These are phyloP conservation scores for Avena eriantha DNA, from an alignment of 176 grass and related monocot species.

Conservation along the genomic window DNA sequence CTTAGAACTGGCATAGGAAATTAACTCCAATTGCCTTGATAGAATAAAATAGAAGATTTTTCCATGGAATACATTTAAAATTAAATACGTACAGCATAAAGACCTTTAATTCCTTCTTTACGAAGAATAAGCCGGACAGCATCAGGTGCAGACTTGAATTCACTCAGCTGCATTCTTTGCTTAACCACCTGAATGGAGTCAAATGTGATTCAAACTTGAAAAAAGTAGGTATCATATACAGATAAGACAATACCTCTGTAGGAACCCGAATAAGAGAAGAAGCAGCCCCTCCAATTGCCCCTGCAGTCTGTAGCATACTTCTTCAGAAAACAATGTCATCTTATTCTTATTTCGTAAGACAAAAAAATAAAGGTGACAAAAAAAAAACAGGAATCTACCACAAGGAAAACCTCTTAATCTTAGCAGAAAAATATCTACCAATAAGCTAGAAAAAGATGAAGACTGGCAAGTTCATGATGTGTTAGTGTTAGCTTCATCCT, in stretches of 20 bases:
- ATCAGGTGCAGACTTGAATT: neutral
- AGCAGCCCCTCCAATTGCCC: neutral
- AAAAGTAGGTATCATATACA: neutral
- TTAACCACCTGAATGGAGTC: neutral
- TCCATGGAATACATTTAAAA: neutral
- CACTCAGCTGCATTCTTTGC: neutral
- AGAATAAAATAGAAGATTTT: neutral
- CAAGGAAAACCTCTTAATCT: neutral
- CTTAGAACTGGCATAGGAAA: neutral
- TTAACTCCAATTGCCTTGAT: neutral
- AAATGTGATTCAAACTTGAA: neutral
- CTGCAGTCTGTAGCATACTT: neutral
- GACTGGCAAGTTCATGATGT: neutral
- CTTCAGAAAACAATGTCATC: neutral
- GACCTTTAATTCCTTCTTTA: neutral
- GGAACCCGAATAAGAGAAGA: neutral
- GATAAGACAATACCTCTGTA: neutral
- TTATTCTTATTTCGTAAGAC: neutral
- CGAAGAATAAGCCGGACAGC: neutral
- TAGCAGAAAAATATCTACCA: neutral
- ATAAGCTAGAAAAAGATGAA: neutral
- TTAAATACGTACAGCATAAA: neutral
- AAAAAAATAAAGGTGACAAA: neutral
- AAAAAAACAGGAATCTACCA: neutral
- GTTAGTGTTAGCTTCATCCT: neutral